These are phyloP conservation scores for Geotrichum siamense DNA, from an alignment of 1,139 yeast species.

Conservation along the genomic window DNA sequence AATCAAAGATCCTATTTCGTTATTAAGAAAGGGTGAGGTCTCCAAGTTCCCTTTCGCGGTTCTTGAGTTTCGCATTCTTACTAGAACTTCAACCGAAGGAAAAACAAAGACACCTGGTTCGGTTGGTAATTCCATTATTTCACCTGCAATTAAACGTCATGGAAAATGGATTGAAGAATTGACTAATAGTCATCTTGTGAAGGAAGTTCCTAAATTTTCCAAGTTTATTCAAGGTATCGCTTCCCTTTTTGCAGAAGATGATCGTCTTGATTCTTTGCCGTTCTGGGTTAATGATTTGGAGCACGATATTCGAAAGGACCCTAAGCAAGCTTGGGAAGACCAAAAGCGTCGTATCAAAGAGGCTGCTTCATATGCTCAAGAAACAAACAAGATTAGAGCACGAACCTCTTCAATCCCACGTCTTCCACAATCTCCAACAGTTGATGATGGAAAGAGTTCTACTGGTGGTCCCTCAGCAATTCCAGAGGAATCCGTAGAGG, in stretches of 20 bases:
- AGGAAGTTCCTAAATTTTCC: conserved; percentile 85
- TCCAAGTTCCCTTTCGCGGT: conserved; percentile 84
- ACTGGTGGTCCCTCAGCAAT: conserved; percentile 15
- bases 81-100: conserved; percentile 14
- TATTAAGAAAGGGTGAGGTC: conserved; percentile 80
- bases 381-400: conserved; percentile 20
- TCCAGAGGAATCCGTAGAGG: conserved; percentile 27
- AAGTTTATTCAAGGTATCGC: conserved; percentile 90
- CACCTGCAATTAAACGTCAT: conserved; percentile 40
- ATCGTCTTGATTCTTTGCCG: conserved; percentile 81
- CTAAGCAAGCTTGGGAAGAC: conserved; percentile 63
- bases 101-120: conserved; percentile 18
- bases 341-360: conserved; percentile 29
- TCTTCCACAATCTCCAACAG: conserved; percentile 14
- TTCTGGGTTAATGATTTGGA: conserved; percentile 94
- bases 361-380: conserved; percentile 22
- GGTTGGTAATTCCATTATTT: conserved; percentile 11
- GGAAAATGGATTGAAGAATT: conserved; percentile 84
- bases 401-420: conserved; percentile 12
- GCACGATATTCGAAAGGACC: conserved; percentile 66
- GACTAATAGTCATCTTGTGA: conserved; percentile 73
- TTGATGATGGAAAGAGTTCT: conserved; percentile 16
- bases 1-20: conserved; percentile 58
- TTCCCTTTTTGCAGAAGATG: conserved; percentile 79
- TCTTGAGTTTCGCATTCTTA: conserved; percentile 70